A percentile compares a stretch with the other conserved stretches of the same genome.
phyloP scores from a whole-genome alignment of 2,329 filamentous ascomycete genomes.

The Alternaria incomplexa region DNA sequence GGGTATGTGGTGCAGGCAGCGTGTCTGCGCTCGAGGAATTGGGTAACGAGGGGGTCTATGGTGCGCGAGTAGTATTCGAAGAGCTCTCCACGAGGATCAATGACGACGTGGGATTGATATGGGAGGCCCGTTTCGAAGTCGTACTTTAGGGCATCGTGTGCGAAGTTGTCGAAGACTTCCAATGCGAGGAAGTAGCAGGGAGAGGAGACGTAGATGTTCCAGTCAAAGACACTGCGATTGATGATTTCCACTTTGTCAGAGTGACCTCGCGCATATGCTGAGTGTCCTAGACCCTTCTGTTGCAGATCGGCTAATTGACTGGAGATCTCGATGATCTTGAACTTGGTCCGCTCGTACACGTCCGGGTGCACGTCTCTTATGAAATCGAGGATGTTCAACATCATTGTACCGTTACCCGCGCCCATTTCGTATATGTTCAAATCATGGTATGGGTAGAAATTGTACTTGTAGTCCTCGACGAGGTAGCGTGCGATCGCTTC shows the following conservation, averaged over 20 bases:
- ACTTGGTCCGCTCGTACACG: constrained; percentile 92
- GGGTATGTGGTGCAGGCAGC: constrained; percentile 70
- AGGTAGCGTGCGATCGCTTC: constrained; percentile 97
- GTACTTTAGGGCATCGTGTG: constrained; percentile 93
- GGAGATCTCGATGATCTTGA: constrained; percentile 95
- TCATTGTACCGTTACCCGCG: constrained; percentile 93
- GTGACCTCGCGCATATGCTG: constrained; percentile 75
- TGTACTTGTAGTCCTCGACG: constrained; percentile 93
- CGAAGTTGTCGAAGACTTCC: constrained; percentile 98
- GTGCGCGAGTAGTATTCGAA: constrained; percentile 88
- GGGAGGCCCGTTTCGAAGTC: constrained; percentile 80
- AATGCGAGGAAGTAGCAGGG: constrained; percentile 98
- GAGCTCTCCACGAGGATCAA: constrained; percentile 86
- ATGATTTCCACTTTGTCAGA: constrained; percentile 88
- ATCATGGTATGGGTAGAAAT: constrained; percentile 93
- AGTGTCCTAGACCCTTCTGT: constrained; percentile 69
- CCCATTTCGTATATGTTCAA: constrained; percentile 99
- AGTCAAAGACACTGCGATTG: constrained; percentile 94
- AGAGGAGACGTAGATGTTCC: constrained; percentile 83
- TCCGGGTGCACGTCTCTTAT: constrained; percentile 88
- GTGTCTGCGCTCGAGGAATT: constrained; percentile 84
- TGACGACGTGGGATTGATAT: constrained; percentile 85
- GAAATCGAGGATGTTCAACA: constrained; percentile 97
- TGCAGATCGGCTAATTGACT: constrained; percentile 80
- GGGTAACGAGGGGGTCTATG: constrained; percentile 80